These are phyloP conservation scores for Suillus subluteus DNA, from an alignment of 768 basidiomycete genomes.

Conservation along the genomic window DNA sequence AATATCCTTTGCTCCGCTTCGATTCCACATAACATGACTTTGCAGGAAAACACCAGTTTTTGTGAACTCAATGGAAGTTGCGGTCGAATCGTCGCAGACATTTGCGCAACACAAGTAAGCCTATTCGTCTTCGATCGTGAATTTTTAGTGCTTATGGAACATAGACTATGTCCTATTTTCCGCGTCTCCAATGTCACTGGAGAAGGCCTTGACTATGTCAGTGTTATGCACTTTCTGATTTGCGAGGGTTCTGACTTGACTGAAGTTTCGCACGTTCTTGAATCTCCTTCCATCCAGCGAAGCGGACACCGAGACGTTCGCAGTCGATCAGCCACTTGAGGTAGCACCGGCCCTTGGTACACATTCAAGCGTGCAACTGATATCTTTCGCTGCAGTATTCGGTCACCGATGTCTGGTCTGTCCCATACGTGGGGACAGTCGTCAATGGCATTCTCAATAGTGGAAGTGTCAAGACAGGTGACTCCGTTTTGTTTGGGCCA, in stretches of 20 bases:
- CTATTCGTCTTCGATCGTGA: neutral
- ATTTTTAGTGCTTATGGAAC: slow-evolving; percentile 11
- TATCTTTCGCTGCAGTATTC: slow-evolving; percentile 59
- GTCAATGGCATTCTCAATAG: slow-evolving; percentile 84
- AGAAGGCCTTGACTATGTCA: slow-evolving; percentile 80
- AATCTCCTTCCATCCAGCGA: slow-evolving; percentile 91
- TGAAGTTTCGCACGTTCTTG: slow-evolving; percentile 82
- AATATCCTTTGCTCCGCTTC: neutral
- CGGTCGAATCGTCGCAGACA: slow-evolving; percentile 74
- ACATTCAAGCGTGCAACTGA: neutral
- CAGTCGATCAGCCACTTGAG: slow-evolving; percentile 78
- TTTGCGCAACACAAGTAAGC: slow-evolving; percentile 75
- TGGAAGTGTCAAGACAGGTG: slow-evolving; percentile 76
- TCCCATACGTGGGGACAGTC: slow-evolving; percentile 84
- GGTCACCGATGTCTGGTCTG: slow-evolving; percentile 86
- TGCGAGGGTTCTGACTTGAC: slow-evolving; percentile 14
- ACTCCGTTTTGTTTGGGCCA: slow-evolving; percentile 84
- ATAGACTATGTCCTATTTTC: slow-evolving; percentile 88
- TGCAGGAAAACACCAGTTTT: slow-evolving; percentile 80
- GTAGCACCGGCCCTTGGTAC: slow-evolving; percentile 38
- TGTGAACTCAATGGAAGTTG: slow-evolving; percentile 79
- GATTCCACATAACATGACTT: slow-evolving; percentile 1
- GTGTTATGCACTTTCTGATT: slow-evolving; percentile 20
- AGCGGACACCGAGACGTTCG: slow-evolving; percentile 79
- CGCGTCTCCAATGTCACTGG: slow-evolving; percentile 94